phyloP scores from a whole-genome alignment of 2,329 filamentous ascomycete genomes.

The Cladosporium austrohemisphaericum region DNA sequence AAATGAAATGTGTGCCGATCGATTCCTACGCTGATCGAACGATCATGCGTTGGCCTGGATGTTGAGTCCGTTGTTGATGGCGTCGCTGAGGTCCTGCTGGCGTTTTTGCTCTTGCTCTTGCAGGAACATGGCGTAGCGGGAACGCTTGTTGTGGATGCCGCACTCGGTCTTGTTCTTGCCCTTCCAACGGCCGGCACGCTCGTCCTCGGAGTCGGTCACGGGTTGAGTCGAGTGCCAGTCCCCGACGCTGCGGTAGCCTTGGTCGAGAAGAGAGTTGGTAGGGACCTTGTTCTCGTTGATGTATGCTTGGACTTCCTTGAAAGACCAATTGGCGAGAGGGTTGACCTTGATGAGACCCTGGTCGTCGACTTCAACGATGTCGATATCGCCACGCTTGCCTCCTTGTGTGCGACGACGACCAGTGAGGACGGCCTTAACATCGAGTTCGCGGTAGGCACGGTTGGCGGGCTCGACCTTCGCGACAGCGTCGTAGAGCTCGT shows the following conservation, averaged over 20 bases:
- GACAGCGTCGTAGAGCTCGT: constrained; percentile 91
- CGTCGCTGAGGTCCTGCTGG: constrained; percentile 49
- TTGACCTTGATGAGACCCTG: constrained; percentile 95
- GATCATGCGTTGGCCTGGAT: constrained; percentile 28
- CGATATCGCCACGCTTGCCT: constrained; percentile 82
- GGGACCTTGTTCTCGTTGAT: constrained; percentile 82
- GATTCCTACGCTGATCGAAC: background rate
- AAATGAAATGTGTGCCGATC: constrained; percentile 5
- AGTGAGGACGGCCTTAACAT: constrained; percentile 86
- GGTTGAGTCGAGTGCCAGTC: constrained; percentile 97
- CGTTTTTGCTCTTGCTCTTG: constrained; percentile 68
- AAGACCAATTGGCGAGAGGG: constrained; percentile 90
- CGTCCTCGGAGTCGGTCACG: constrained; percentile 86
- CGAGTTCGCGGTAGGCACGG: constrained; percentile 80
- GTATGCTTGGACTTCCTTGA: constrained; percentile 84
- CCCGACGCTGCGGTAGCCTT: constrained; percentile 95
- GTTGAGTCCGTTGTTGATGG: constrained; percentile 32
- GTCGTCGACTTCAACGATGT: constrained; percentile 90
- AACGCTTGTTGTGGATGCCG: constrained; percentile 97
- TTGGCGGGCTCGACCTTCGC: constrained; percentile 97
- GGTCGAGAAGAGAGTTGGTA: constrained; percentile 86
- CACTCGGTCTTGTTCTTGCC: constrained; percentile 95
- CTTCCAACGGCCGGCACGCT: constrained; percentile 96
- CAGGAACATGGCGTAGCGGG: constrained; percentile 83
- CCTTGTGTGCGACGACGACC: constrained; percentile 90